Base-by-base conservation (phyloP, 225 moss, liverwort and hornwort species). In the Pseudisothecium myosuroides region DNA sequence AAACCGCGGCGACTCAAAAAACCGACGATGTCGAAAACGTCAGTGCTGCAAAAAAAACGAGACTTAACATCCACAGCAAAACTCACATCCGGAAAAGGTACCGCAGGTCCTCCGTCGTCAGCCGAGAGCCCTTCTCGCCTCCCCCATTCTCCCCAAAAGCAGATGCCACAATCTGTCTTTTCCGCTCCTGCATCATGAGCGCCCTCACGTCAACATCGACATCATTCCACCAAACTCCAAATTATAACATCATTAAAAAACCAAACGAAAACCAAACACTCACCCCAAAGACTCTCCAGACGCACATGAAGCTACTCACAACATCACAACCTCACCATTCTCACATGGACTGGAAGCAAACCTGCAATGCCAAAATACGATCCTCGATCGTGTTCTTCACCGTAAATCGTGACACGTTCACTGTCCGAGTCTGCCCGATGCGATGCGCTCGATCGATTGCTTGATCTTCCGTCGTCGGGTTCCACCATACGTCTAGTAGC, bases 381-480 rank as follows among this genome's bases (percentile, higher is more conserved):
- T 99, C 99, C 81, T 99, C 99, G 83, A 99, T 95, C 34, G 99
- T 99, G 89, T 99, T 94, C 74, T 93, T 99, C 32, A 99, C 96
- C 80, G 99, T 99, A 80, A 99, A 99, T 59, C 99, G 96, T 67
- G 99, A 99, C 65, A 99, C 99, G 45, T 91, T 95, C 78, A 99
- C 99, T 69, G 97, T 92, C 79, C 95, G 93, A 67, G 97, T 99
- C 90, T 99, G 99, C 75, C 99, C 99, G 31, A 99, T 99, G 80
- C 99, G 96, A 92, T 99, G 99, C 45, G 99, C 99, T 84, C 99
- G 93, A 90, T 99, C 99, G 47, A 99, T 99, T 37, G 99, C 99
- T 91, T 99, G 99, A 89, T 99, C 99, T 91, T 99, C 99, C 37
- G 99, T 97, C 60, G 96, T 99, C 63, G 99, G 99, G 76, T 99